A percentile compares a stretch with the other conserved stretches of the same genome.
These are phyloP conservation scores for Teratosphaeria destructans DNA, from an alignment of 2,329 filamentous ascomycete genomes.

Conservation along the genomic window DNA sequence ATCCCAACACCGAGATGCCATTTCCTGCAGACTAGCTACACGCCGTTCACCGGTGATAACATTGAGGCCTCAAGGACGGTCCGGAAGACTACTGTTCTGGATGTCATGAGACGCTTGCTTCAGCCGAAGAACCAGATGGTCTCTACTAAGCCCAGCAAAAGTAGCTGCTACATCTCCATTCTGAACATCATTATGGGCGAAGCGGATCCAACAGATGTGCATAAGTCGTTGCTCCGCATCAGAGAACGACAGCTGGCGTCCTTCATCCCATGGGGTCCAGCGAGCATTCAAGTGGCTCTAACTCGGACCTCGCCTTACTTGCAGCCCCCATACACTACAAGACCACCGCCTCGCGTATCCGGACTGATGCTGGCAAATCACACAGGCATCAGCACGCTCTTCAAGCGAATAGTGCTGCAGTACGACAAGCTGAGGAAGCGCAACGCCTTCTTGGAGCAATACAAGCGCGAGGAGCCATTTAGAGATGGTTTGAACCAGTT, in stretches of 20 bases:
- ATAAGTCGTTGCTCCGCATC: constrained; percentile 94
- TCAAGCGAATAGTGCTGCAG: constrained; percentile 84
- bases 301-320: constrained; percentile 96
- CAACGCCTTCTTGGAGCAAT: constrained; percentile 91
- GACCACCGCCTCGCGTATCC: constrained; percentile 77
- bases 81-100: constrained; percentile 91
- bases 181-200: constrained; percentile 98
- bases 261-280: constrained; percentile 97
- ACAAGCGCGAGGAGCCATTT: constrained; percentile 93
- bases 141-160: constrained; percentile 86
- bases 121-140: constrained; percentile 99
- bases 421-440: constrained; percentile 93
- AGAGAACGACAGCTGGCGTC: constrained; percentile 86
- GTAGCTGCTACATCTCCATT: constrained; percentile 98
- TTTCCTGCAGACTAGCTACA: constrained; percentile 98
- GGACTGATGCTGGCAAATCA: constrained; percentile 97
- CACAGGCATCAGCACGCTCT: constrained; percentile 91
- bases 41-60: constrained; percentile 91
- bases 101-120: constrained; percentile 89
- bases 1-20: constrained; percentile 95
- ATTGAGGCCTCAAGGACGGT: constrained; percentile 96
- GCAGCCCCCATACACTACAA: constrained; percentile 85
- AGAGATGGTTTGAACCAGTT: constrained; percentile 87
- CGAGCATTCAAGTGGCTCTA: constrained; percentile 91
- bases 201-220: constrained; percentile 93